These are phyloP conservation scores for Tritrichomonas musculus DNA, from an alignment of 208 protist genomes.

Conservation along the genomic window DNA sequence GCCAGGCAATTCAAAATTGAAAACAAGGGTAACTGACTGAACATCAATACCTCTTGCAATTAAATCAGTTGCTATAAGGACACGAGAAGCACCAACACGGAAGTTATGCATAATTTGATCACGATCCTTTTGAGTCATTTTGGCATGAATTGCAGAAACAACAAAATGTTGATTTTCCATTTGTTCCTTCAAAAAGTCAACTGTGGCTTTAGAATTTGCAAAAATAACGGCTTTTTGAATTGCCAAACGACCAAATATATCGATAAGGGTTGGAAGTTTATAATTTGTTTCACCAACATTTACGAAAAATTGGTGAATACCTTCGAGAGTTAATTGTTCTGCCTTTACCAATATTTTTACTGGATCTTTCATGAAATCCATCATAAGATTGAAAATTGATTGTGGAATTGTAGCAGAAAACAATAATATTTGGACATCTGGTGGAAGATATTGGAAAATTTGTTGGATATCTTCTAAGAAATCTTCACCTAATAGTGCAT, in stretches of 20 bases:
- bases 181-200: conserved; percentile 85
- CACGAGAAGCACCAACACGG: conserved; percentile 78
- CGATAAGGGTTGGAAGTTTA: conserved; percentile 92
- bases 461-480: conserved; percentile 98
- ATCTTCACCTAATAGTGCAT: conserved; percentile 95
- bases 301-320: conserved; percentile 99
- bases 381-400: conserved; percentile 79
- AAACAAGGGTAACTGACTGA: conserved; percentile 84
- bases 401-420: conserved; percentile 68
- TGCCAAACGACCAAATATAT: conserved; percentile 73
- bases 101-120: conserved; percentile 96
- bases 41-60: conserved; percentile 74
- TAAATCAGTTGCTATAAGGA: conserved; percentile 97
- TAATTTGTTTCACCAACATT: conserved; percentile 80
- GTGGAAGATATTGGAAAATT: conserved; percentile 81
- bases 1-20: conserved; percentile 93
- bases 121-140: conserved; percentile 90
- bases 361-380: conserved; percentile 77
- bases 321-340: conserved; percentile 93
- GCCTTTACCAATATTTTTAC: conserved; percentile 92
- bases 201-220: conserved; percentile 78
- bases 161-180: conserved; percentile 74
- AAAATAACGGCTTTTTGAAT: conserved; percentile 84
- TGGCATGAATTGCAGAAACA: conserved; percentile 90
- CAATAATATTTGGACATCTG: conserved; percentile 66